Evolutionary conservation across 2,329 filamentous ascomycete genomes (phyloP), one percentile per base, ranked within the genome.

Genomic region (Aureobasidium sp.): DNA sequence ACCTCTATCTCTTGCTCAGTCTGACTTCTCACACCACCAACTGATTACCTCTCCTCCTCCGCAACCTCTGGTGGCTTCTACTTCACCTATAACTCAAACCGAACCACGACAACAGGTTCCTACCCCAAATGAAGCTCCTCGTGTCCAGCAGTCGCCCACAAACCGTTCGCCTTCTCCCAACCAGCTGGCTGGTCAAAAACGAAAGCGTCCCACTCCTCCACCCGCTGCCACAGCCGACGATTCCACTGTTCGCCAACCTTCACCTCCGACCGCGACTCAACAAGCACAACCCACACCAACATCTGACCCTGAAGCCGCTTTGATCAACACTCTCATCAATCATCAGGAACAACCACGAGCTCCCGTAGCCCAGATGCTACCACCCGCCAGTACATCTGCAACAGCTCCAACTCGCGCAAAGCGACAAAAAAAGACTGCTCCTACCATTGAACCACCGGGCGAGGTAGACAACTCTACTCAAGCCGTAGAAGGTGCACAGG

Each of bases 171-270:
- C 39, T 26, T 62, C 60, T 13, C 60, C 60, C 3, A 44, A 34
- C n/a, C 60, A 53, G 34, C 32, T 62, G 27, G 60, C 60, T 39
- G 60, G 60, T n/a, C 43, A 53, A 26, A 62, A 62, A 36, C 44
- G 60, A 34, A 62, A 62, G 34, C 48, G 60, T 5, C 41, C 60
- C 15, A 48, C 47, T 5, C 60, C 50, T 12, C 32, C 60, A 15
- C 32, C 48, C 37, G 12, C 44, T 26, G 36, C 12, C 2, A 27
- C 59, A 17, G 20, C 43, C 26, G 36, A 29, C 10, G 13, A 48
- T 4, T 2, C 43, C 5, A 37, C 50, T 32, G 15, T n/a, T 17
- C n/a, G 24, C 10, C 24, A 20, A 17, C 10, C 46, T 27, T 10
- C 50, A 32, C 34, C 47, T 3, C 10, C 27, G 2, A 9, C 5